These are phyloP conservation scores for Tremella mesenterica DNA, from an alignment of 768 basidiomycete species.

Conservation along the genomic window DNA sequence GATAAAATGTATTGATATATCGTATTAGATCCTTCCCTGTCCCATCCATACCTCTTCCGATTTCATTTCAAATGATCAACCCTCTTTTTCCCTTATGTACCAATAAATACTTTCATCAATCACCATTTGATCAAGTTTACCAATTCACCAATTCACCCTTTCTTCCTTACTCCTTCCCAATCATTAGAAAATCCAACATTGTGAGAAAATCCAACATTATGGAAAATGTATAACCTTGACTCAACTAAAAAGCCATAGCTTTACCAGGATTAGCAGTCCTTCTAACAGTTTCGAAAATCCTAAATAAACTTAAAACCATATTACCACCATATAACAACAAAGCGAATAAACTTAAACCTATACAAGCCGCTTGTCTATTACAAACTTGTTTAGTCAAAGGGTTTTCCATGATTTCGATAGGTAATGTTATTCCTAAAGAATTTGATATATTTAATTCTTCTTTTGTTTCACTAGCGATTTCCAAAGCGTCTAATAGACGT, in stretches of 20 bases:
- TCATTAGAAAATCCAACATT: too few relatives aligned
- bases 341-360: constrained; percentile 27
- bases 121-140: too few relatives aligned
- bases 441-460: constrained; percentile 6
- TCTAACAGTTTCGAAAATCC: constrained; percentile 41
- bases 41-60: too few relatives aligned
- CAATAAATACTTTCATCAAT: too few relatives aligned
- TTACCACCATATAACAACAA: constrained; percentile 34
- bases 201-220: too few relatives aligned
- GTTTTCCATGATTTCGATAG: constrained; percentile 17
- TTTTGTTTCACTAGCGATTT: constrained; percentile 1
- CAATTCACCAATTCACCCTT: too few relatives aligned
- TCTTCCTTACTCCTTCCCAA: too few relatives aligned
- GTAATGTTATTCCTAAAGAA: constrained; percentile 26
- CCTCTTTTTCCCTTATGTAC: too few relatives aligned
- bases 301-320: constrained; percentile 41
- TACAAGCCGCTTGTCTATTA: constrained; percentile 31
- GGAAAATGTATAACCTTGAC: not conserved
- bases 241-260: constrained; percentile 1
- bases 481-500: constrained; percentile 10
- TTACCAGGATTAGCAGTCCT: constrained; percentile 22
- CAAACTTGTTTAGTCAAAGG: constrained; percentile 24
- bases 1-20: too few relatives aligned
- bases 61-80: too few relatives aligned
- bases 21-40: too few relatives aligned